A percentile compares a stretch with the other conserved stretches of the same genome.
Conservation (phyloP, 768 basidiomycete genomes). For the Fomitopsis pulvina region DNA sequence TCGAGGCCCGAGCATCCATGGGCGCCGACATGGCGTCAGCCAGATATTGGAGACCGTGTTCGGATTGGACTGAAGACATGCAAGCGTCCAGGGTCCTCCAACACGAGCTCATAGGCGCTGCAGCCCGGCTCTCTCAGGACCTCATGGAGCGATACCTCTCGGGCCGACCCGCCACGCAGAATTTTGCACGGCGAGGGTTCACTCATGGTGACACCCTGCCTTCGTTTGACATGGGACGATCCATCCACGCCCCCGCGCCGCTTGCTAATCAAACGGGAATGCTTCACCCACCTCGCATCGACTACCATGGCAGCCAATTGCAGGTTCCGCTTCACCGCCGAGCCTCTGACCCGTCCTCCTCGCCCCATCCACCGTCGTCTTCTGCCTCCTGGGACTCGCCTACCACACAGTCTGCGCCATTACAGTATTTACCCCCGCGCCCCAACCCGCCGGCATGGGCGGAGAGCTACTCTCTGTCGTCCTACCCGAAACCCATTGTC, state of each 20-base stretch:
- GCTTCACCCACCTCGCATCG: background rate
- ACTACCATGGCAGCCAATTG: background rate
- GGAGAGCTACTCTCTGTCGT: background rate
- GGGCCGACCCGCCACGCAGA: background rate
- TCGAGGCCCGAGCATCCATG: slow-evolving; percentile 35
- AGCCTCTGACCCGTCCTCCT: background rate
- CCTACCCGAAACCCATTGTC: background rate
- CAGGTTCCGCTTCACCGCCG: background rate
- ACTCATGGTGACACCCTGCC: background rate
- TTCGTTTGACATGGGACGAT: background rate
- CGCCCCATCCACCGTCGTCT: background rate
- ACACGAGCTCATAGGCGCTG: slow-evolving; percentile 61
- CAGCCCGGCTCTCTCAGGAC: slow-evolving; percentile 26
- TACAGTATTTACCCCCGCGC: background rate
- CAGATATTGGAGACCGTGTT: slow-evolving; percentile 49
- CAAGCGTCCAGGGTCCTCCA: slow-evolving; percentile 60
- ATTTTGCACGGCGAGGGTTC: background rate
- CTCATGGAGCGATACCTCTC: background rate
- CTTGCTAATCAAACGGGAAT: background rate
- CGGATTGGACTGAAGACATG: slow-evolving; percentile 72
- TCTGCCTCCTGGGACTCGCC: background rate
- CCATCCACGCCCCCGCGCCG: background rate
- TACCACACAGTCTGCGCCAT: background rate
- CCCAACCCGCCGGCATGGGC: background rate
- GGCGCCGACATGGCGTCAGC: slow-evolving; percentile 2